Evolutionary conservation across 805 yeast species (phyloP), one percentile per base, ranked within the genome.

Genomic region (Suhomyces kilbournensis): DNA sequence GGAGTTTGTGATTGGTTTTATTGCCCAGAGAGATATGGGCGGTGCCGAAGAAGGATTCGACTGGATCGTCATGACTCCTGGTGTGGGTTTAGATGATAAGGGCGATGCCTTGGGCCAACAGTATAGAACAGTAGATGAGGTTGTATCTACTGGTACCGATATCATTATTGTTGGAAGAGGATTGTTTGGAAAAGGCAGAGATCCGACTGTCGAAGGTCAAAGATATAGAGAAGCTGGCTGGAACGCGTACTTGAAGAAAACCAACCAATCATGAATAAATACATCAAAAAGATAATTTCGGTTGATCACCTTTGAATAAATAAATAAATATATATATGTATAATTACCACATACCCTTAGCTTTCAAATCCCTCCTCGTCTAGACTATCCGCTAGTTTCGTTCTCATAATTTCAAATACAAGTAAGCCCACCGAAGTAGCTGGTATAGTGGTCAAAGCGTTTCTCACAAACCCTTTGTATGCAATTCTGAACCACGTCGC

Each of bases 121-220:
- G 71, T 94, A 94, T 71, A 81, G 99, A 69, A 84, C 97, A 4
- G 98, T 93, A 3, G 83, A 82, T 57, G 90, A 88, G 54, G 99
- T 91, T 22, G 77, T 93, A 10, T 65, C 81, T 12, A 82, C 87
- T 1, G 98, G 98, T n/a, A 80, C 96, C 2, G 99, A 94, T 68
- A 81, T 94, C 48, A 92, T 94, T 53, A 94, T 94, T 67, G 99
- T 94, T n/a, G 99, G 99, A 9, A 83, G 99, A 71, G 99, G 99
- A 0, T 77, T 94, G 51, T 91, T 88, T 67, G 98, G 94, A 12
- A 88, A 90, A 63, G 97, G 96, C 19, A 85, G 98, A 72, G 96
- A 93, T 66, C 96, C 97, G 6, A 77, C 76, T 1, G 87, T 75
- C 12, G 97, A 94, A 71, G 96, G 97, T 43, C 81, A 84, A 63